Conservation (phyloP, 805 yeast genomes). For the Saturnispora quitensis region DNA sequence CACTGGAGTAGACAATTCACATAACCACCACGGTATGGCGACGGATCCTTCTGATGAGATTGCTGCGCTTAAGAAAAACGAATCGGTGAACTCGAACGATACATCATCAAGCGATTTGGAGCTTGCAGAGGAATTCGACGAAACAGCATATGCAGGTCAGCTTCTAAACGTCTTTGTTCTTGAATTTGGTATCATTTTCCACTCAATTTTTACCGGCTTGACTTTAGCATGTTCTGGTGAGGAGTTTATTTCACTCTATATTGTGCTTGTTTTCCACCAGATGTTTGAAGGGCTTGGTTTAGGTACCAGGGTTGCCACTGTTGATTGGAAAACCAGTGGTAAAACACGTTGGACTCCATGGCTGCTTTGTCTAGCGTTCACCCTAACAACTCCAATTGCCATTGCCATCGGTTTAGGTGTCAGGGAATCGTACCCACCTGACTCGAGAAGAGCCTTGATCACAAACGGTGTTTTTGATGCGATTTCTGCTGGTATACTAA, state of each 20-base stretch:
- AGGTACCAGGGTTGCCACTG: constrained; percentile 64
- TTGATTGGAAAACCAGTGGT: constrained; percentile 29
- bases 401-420: constrained; percentile 75
- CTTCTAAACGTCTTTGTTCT: constrained; percentile 46
- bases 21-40: neutral
- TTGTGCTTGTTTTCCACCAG: constrained; percentile 68
- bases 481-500: constrained; percentile 66
- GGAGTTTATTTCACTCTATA: constrained; percentile 61
- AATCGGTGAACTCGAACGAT: neutral
- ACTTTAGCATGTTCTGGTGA: constrained; percentile 71
- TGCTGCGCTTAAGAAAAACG: neutral
- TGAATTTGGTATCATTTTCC: constrained; percentile 77
- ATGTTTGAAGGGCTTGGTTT: constrained; percentile 81
- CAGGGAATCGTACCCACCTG: constrained; percentile 50
- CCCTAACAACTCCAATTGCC: constrained; percentile 62
- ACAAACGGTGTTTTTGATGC: constrained; percentile 69
- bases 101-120: neutral
- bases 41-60: neutral
- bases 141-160: constrained; percentile 34
- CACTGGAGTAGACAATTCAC: neutral
- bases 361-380: constrained; percentile 41
- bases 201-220: constrained; percentile 74
- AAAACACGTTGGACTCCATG: constrained; percentile 41
- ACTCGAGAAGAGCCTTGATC: constrained; percentile 48
- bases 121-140: neutral